Conservation (phyloP, 208 protist genomes). For the Zelonia costaricensis region DNA sequence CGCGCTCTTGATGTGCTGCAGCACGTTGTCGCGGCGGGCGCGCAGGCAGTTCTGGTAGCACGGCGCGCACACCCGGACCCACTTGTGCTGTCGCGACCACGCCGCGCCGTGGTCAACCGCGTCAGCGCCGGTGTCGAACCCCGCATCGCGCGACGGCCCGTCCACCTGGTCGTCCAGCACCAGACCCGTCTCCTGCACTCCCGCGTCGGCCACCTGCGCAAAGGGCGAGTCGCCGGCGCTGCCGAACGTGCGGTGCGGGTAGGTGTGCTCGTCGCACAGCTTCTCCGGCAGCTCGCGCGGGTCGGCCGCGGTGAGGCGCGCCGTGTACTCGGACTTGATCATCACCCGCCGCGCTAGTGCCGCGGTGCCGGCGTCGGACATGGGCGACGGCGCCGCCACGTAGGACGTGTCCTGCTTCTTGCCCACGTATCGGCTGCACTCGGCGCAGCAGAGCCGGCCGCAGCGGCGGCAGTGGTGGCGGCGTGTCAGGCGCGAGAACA, state of each 20-base stretch:
- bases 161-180: slow-evolving; percentile 2
- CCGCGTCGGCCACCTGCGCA: background rate
- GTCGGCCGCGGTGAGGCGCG: slow-evolving; percentile 38
- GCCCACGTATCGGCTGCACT: slow-evolving; percentile 59
- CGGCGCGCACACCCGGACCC: slow-evolving; percentile 49
- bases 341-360: slow-evolving; percentile 24
- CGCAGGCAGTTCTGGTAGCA: slow-evolving; percentile 67
- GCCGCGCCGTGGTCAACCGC: background rate
- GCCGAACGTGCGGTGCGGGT: slow-evolving; percentile 12
- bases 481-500: slow-evolving; percentile 46
- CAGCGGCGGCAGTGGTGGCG: slow-evolving; percentile 79
- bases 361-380: background rate
- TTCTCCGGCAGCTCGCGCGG: slow-evolving; percentile 25
- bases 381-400: slow-evolving; percentile 6
- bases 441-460: slow-evolving; percentile 57
- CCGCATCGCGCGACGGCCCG: background rate
- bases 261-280: slow-evolving; percentile 51
- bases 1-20: slow-evolving; percentile 41
- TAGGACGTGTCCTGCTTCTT: slow-evolving; percentile 51
- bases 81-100: slow-evolving; percentile 26
- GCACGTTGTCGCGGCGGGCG: slow-evolving; percentile 39
- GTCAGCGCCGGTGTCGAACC: background rate
- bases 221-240: background rate
- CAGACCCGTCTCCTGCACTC: background rate
- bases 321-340: slow-evolving; percentile 44